Percentiles rank a stretch among this genome's conserved stretches.
Conservation (phyloP, 352 stramenopile species). For the Phytophthora europaea region DNA sequence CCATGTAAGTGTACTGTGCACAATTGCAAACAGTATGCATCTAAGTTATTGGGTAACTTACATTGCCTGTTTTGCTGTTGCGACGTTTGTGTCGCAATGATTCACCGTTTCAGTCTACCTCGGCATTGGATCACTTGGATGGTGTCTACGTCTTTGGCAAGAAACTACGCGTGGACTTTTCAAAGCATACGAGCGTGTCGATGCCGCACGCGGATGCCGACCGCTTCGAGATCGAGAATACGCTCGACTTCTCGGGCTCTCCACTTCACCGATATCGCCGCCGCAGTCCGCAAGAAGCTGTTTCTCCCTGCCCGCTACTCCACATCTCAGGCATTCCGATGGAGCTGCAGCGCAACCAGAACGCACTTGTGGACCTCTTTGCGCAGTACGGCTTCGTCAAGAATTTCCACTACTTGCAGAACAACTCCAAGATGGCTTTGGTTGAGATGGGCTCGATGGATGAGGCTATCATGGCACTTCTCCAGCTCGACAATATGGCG, state of each 20-base stretch:
- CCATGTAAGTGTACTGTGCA: constrained; percentile 56
- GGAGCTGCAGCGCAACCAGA: constrained; percentile 72
- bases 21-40: neutral
- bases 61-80: constrained; percentile 5
- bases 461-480: constrained; percentile 78
- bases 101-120: constrained; percentile 56
- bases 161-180: constrained; percentile 87
- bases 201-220: constrained; percentile 87
- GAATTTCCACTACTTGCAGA: constrained; percentile 78
- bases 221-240: constrained; percentile 87
- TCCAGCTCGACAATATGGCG: constrained; percentile 76
- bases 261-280: constrained; percentile 83
- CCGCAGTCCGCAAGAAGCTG: constrained; percentile 69
- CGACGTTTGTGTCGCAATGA: neutral
- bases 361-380: constrained; percentile 72
- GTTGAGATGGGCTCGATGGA: constrained; percentile 82
- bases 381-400: constrained; percentile 79
- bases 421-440: constrained; percentile 82
- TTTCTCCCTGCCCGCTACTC: constrained; percentile 67
- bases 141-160: constrained; percentile 79
- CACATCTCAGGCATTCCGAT: constrained; percentile 82
- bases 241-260: constrained; percentile 79
- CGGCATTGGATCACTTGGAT: constrained; percentile 81
- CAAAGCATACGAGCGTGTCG: constrained; percentile 82
- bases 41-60: constrained; percentile 24